Conservation (phyloP, 345 rosid species). For the Aquilaria yunnanensis region DNA sequence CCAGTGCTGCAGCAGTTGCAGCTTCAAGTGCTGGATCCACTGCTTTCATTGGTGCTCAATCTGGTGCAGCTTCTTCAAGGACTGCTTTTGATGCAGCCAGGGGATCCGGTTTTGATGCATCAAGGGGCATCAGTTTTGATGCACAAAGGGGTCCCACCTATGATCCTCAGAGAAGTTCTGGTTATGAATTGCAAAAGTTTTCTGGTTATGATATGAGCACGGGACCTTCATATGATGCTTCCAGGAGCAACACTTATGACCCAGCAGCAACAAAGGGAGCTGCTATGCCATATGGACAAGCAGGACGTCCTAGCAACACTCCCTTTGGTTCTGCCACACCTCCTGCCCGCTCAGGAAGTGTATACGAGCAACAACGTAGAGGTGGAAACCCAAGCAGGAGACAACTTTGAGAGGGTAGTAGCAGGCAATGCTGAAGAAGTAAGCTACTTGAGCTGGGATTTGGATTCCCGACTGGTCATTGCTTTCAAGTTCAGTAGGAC, state of each 20-base stretch:
- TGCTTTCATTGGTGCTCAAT: slow-evolving; percentile 52
- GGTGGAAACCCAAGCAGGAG: slow-evolving; percentile 57
- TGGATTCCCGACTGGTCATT: too few relatives aligned
- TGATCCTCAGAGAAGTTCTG: slow-evolving; percentile 23
- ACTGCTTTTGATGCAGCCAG: slow-evolving; percentile 26
- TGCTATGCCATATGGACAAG: slow-evolving; percentile 31
- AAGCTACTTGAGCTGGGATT: too few relatives aligned
- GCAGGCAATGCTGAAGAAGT: too few relatives aligned
- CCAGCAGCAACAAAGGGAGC: slow-evolving; percentile 38
- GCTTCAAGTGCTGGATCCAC: slow-evolving; percentile 25
- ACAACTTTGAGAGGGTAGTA: slow-evolving; percentile 17
- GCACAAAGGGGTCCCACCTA: slow-evolving; percentile 19
- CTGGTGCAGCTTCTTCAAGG: slow-evolving; percentile 46
- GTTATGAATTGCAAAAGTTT: slow-evolving; percentile 20
- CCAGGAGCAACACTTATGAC: slow-evolving; percentile 32
- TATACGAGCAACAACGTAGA: slow-evolving; percentile 35
- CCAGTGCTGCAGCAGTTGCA: slow-evolving; percentile 25
- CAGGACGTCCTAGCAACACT: slow-evolving; percentile 25
- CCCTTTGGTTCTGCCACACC: slow-evolving; percentile 59
- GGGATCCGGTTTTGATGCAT: slow-evolving; percentile 34
- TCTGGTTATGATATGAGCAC: slow-evolving; percentile 29
- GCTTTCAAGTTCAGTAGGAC: too few relatives aligned
- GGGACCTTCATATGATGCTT: slow-evolving; percentile 28
- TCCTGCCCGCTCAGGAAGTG: slow-evolving; percentile 36
- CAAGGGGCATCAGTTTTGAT: slow-evolving; percentile 30